These are phyloP conservation scores for Pseudogymnoascus sp. DNA, from an alignment of 2,329 filamentous ascomycete genomes.

Conservation along the genomic window DNA sequence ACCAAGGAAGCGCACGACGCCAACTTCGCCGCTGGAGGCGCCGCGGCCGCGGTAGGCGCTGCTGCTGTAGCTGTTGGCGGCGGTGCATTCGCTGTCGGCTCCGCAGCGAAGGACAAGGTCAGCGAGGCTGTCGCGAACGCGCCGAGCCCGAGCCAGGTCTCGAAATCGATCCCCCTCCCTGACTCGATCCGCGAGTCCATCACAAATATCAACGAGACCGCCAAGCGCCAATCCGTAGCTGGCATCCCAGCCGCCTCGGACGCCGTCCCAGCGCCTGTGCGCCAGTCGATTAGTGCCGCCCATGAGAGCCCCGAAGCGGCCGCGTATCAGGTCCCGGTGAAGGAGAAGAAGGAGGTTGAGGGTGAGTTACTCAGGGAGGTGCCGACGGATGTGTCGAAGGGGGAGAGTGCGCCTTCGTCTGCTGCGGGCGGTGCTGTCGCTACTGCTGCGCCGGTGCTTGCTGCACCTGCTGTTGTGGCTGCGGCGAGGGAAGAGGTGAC, in stretches of 20 bases:
- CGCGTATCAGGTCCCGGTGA: conserved; percentile 56
- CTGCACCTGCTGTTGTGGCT: conserved; percentile 34
- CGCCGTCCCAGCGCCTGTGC: conserved; percentile 46
- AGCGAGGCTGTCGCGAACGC: conserved; percentile 25
- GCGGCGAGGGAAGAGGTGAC: conserved; percentile 36
- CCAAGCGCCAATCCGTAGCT: conserved; percentile 31
- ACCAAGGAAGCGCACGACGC: conserved; percentile 34
- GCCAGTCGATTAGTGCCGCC: conserved; percentile 48
- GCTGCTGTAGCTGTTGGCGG: conserved; percentile 35
- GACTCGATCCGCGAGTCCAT: conserved; percentile 44
- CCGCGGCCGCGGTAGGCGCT: conserved; percentile 33
- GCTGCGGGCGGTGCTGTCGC: neutral
- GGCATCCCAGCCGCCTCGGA: conserved; percentile 25
- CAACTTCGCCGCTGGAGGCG: conserved; percentile 35
- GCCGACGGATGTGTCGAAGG: conserved; percentile 30
- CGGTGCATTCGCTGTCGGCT: conserved; percentile 34
- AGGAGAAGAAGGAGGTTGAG: conserved; percentile 68
- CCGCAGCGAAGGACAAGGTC: conserved; percentile 22
- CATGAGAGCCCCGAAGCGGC: conserved; percentile 62
- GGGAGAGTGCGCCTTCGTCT: conserved; percentile 13
- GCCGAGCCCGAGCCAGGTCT: conserved; percentile 8
- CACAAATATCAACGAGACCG: conserved; percentile 38
- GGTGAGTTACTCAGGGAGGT: conserved; percentile 62
- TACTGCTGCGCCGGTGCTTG: conserved; percentile 25
- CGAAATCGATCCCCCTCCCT: conserved; percentile 38